These are phyloP conservation scores for Adansonia gregorii DNA, from an alignment of 441 rosid species.

Conservation along the genomic window DNA sequence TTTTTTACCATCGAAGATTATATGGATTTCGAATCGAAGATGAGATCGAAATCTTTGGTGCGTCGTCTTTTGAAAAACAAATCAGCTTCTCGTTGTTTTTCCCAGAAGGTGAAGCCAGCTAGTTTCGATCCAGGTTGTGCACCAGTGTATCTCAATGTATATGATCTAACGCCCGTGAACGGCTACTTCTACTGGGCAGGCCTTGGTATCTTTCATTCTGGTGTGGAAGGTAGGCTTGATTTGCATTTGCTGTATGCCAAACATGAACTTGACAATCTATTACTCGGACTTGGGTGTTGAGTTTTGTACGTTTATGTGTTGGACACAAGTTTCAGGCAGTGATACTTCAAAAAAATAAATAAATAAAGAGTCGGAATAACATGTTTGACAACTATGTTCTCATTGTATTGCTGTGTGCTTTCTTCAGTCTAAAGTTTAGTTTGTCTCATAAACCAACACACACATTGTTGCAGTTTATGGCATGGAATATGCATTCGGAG, in stretches of 20 bases:
- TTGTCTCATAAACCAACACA: slow-evolving; percentile 23
- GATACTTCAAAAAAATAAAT: too few relatives aligned
- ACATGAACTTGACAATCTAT: neutral
- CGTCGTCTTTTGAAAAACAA: slow-evolving; percentile 55
- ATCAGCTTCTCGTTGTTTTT: slow-evolving; percentile 57
- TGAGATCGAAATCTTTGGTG: slow-evolving; percentile 55
- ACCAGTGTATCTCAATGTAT: slow-evolving; percentile 74
- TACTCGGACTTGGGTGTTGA: too few relatives aligned
- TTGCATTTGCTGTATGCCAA: neutral
- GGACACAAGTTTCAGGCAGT: too few relatives aligned
- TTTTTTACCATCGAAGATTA: slow-evolving; percentile 33
- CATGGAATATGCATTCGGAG: slow-evolving; percentile 76
- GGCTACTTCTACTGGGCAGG: slow-evolving; percentile 84
- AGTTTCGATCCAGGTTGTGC: slow-evolving; percentile 49
- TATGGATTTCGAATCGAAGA: slow-evolving; percentile 55
- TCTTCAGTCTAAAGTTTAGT: slow-evolving; percentile 8
- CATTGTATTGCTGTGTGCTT: neutral
- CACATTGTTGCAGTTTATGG: slow-evolving; percentile 52
- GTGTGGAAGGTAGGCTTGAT: slow-evolving; percentile 60
- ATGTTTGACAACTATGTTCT: too few relatives aligned
- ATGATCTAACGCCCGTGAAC: slow-evolving; percentile 71
- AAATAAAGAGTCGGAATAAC: too few relatives aligned
- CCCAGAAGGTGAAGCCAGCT: slow-evolving; percentile 54
- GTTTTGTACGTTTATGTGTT: too few relatives aligned
- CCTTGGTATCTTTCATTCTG: slow-evolving; percentile 76